phyloP scores from a whole-genome alignment of 257 asterid genomes.

The Plantago elongata region DNA sequence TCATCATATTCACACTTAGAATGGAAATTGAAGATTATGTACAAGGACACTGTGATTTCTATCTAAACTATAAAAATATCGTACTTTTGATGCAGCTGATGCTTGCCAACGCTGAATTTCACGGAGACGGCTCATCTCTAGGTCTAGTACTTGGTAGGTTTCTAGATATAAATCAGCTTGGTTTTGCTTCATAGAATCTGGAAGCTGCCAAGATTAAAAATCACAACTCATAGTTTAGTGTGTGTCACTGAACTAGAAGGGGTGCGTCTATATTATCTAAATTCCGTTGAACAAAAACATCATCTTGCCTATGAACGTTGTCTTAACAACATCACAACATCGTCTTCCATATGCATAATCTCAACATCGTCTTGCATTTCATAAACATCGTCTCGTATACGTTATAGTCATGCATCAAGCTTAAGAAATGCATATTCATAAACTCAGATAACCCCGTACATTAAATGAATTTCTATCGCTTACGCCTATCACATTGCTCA shows the following conservation, averaged over 20 bases:
- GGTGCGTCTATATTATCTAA: neutral
- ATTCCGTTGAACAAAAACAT: too few species aligned
- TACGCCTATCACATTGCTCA: too few species aligned
- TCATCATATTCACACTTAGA: constrained; percentile 27
- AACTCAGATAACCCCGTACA: too few species aligned
- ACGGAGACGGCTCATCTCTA: constrained; percentile 97
- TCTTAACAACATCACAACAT: neutral
- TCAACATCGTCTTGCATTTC: neutral
- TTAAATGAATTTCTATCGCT: too few species aligned
- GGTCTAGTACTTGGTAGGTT: constrained; percentile 95
- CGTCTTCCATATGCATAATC: neutral
- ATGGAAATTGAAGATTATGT: constrained; percentile 7
- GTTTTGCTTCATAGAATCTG: constrained; percentile 93
- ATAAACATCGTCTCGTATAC: neutral
- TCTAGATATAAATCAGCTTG: constrained; percentile 95
- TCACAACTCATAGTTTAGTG: neutral
- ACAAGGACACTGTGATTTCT: constrained; percentile 4
- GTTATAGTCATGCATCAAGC: too few species aligned
- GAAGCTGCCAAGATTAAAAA: constrained; percentile 62
- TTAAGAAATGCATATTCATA: too few species aligned
- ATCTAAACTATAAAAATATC: constrained; percentile 18
- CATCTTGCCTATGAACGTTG: constrained; percentile 2
- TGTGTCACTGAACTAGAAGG: neutral
- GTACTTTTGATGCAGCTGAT: constrained; percentile 82
- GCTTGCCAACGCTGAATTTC: constrained; percentile 99